Evolutionary conservation across 768 basidiomycete genomes (phyloP).

Genomic region (Pleurotus citrinopileatus): DNA sequence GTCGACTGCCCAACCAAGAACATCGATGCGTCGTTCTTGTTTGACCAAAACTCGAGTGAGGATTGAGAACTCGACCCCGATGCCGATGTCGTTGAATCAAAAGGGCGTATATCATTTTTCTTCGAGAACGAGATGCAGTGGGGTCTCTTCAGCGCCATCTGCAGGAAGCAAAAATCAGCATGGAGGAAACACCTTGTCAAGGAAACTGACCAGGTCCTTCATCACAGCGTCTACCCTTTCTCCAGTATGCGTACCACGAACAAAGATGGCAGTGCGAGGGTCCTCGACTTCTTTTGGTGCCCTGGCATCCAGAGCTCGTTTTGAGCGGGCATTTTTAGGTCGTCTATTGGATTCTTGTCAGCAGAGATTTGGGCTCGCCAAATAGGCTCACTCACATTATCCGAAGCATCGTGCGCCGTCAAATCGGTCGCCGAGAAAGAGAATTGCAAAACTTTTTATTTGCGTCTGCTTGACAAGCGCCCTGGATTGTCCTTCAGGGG

Average conservation of each 20-base stretch:
- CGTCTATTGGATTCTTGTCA: slow-evolving; percentile 42
- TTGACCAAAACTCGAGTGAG: slow-evolving; percentile 89
- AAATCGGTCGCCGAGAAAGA: neutral
- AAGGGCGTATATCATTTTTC: slow-evolving; percentile 89
- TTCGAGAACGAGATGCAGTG: slow-evolving; percentile 90
- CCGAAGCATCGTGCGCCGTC: neutral
- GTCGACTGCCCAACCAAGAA: slow-evolving; percentile 89
- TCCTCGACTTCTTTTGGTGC: slow-evolving; percentile 91
- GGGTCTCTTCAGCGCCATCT: slow-evolving; percentile 96
- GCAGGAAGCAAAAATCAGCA: slow-evolving; percentile 2
- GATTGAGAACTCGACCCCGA: slow-evolving; percentile 32
- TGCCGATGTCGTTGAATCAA: slow-evolving; percentile 57
- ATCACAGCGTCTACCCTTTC: slow-evolving; percentile 78
- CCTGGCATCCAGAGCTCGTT: slow-evolving; percentile 82
- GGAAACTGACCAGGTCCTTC: slow-evolving; percentile 76
- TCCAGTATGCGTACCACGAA: slow-evolving; percentile 83
- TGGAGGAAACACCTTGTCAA: neutral
- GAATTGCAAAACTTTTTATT: neutral
- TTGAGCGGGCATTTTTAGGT: slow-evolving; percentile 94
- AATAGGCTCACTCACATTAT: slow-evolving; percentile 17
- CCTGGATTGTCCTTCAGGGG: too few relatives aligned
- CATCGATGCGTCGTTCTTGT: slow-evolving; percentile 92
- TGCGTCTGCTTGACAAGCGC: too few relatives aligned
- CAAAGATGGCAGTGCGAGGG: slow-evolving; percentile 84
- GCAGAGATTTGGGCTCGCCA: neutral